These are phyloP conservation scores for Fusarium buxicola DNA, from an alignment of 2,329 filamentous ascomycete genomes.

Conservation along the genomic window DNA sequence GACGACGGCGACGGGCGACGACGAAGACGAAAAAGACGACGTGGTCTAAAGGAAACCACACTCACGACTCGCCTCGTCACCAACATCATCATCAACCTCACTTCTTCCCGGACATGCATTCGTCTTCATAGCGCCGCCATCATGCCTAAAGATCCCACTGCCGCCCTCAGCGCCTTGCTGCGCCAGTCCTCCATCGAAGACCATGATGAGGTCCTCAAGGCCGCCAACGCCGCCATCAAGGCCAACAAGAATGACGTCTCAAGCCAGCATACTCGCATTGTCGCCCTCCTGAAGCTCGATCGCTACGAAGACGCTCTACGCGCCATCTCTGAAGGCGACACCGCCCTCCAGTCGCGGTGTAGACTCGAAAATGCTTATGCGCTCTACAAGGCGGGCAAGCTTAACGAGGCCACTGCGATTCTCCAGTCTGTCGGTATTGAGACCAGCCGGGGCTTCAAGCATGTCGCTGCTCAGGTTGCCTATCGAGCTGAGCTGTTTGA, in stretches of 20 bases:
- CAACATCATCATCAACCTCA: slow-evolving; percentile 4
- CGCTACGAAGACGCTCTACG: slow-evolving; percentile 82
- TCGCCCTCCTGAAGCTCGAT: slow-evolving; percentile 84
- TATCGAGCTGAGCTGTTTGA: slow-evolving; percentile 82
- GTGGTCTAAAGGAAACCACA: background rate
- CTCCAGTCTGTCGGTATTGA: slow-evolving; percentile 50
- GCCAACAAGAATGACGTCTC: slow-evolving; percentile 68
- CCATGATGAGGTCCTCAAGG: slow-evolving; percentile 78
- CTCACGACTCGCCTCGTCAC: background rate
- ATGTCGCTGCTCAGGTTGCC: slow-evolving; percentile 73
- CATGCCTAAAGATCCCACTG: slow-evolving; percentile 61
- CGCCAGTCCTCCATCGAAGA: slow-evolving; percentile 70
- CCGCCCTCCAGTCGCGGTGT: slow-evolving; percentile 70
- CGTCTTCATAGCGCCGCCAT: slow-evolving; percentile 34
- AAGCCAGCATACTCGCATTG: slow-evolving; percentile 76
- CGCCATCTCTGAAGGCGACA: slow-evolving; percentile 72
- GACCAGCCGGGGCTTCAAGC: slow-evolving; percentile 55
- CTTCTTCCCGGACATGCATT: slow-evolving; percentile 41
- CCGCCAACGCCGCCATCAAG: slow-evolving; percentile 71
- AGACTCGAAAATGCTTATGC: slow-evolving; percentile 81
- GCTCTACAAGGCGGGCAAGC: slow-evolving; percentile 82
- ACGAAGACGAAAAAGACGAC: slow-evolving; percentile 1
- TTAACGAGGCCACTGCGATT: slow-evolving; percentile 70
- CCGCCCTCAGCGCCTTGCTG: slow-evolving; percentile 65
- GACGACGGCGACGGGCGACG: slow-evolving; percentile 13